phyloP scores from a whole-genome alignment of 129 eudicot genomes.

The Centrapalus pauciflorus region DNA sequence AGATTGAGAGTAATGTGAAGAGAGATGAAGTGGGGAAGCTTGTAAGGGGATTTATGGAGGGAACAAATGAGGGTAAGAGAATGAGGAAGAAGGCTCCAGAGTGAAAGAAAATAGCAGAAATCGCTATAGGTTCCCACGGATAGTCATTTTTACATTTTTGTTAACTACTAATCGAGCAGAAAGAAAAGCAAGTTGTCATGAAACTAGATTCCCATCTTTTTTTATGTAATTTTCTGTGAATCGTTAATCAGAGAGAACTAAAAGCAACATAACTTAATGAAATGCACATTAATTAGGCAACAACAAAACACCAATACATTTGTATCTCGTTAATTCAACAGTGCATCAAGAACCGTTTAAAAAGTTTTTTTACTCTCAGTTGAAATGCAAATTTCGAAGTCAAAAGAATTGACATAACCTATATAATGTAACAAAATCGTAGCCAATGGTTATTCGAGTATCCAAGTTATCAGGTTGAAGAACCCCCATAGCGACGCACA shows the following conservation, averaged over 20 bases:
- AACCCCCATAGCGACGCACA: slow-evolving; percentile 78
- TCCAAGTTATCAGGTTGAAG: slow-evolving; percentile 26
- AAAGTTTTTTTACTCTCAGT: too few relatives aligned
- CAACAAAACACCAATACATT: not conserved
- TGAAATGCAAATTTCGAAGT: slow-evolving; percentile 2
- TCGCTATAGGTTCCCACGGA: slow-evolving; percentile 5
- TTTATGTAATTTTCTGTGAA: too few relatives aligned
- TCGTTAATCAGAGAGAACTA: too few relatives aligned
- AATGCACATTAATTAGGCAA: not conserved
- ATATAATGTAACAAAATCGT: not conserved
- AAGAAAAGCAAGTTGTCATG: slow-evolving; percentile 1
- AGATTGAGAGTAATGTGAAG: slow-evolving; percentile 10
- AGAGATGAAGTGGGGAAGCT: slow-evolving; percentile 28
- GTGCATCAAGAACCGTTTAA: too few relatives aligned
- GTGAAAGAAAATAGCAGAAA: slow-evolving; percentile 16
- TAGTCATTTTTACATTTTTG: slow-evolving; percentile 12
- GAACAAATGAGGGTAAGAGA: slow-evolving; percentile 10
- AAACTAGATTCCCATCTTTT: not conserved
- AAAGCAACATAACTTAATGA: too few relatives aligned
- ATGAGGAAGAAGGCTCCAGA: slow-evolving; percentile 15
- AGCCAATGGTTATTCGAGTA: not conserved
- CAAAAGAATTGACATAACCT: slow-evolving; percentile 1
- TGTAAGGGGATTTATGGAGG: slow-evolving; percentile 25
- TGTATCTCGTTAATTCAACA: not conserved
- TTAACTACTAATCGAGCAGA: slow-evolving; percentile 4